These are phyloP conservation scores for Cercospora beticola DNA, from an alignment of 2,329 filamentous ascomycete genomes.

Conservation along the genomic window DNA sequence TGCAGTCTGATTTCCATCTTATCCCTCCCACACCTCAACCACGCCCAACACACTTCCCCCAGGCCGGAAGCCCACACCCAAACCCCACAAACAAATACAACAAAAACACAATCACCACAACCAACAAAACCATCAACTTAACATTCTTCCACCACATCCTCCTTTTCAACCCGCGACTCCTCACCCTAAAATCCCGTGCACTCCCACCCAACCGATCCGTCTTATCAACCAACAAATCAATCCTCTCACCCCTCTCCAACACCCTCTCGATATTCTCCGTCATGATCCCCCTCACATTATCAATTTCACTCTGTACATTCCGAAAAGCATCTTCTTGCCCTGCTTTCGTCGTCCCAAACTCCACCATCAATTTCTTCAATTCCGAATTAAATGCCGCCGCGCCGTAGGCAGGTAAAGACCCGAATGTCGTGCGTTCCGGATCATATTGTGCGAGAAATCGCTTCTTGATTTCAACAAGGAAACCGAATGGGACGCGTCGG, in stretches of 20 bases:
- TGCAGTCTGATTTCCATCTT: not conserved
- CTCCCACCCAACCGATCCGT: constrained; percentile 87
- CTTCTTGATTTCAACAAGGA: constrained; percentile 84
- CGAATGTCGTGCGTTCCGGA: constrained; percentile 67
- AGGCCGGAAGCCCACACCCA: constrained; percentile 66
- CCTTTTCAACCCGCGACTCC: constrained; percentile 80
- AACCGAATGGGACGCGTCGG: constrained; percentile 88
- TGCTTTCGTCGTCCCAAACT: constrained; percentile 75
- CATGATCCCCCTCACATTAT: constrained; percentile 89
- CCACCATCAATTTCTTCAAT: constrained; percentile 74
- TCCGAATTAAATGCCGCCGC: constrained; percentile 81
- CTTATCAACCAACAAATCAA: constrained; percentile 93
- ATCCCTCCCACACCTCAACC: constrained; percentile 9
- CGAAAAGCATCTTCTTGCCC: constrained; percentile 77
- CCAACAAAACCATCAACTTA: constrained; percentile 81
- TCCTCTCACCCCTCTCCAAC: constrained; percentile 84
- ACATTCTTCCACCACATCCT: constrained; percentile 99
- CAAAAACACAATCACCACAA: constrained; percentile 69
- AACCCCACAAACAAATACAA: constrained; percentile 71
- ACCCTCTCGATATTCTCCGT: constrained; percentile 90
- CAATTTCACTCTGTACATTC: constrained; percentile 85
- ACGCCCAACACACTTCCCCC: constrained; percentile 28
- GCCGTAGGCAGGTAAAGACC: constrained; percentile 81
- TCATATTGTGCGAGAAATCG: constrained; percentile 75
- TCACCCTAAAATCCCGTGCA: constrained; percentile 84